These are phyloP conservation scores for Pyrenochaeta sp. DNA, from an alignment of 2,329 filamentous ascomycete genomes.

Conservation along the genomic window DNA sequence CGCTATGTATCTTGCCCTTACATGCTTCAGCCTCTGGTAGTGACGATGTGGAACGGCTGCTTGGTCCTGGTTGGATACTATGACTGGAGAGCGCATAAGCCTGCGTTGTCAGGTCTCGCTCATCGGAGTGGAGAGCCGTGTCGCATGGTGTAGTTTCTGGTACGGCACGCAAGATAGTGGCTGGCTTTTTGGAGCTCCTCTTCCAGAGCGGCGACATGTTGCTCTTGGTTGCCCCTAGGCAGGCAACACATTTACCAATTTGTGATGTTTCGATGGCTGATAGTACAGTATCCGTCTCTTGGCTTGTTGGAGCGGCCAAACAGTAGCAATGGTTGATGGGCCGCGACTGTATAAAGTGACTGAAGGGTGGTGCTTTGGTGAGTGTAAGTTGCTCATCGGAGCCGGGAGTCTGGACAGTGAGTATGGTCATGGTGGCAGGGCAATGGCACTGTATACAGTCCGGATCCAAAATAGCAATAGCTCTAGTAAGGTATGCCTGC, in stretches of 20 bases:
- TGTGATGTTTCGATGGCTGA: neutral
- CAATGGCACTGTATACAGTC: slow-evolving; percentile 23
- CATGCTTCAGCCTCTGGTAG: slow-evolving; percentile 22
- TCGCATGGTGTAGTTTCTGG: slow-evolving; percentile 33
- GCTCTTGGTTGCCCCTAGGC: slow-evolving; percentile 14
- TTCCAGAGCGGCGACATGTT: slow-evolving; percentile 33
- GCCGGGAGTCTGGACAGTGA: slow-evolving; percentile 11
- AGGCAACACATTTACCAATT: slow-evolving; percentile 9
- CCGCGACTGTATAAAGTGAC: slow-evolving; percentile 10
- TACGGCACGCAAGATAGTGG: slow-evolving; percentile 48
- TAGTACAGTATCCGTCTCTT: slow-evolving; percentile 2
- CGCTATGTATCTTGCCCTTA: slow-evolving; percentile 28
- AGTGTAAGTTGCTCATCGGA: slow-evolving; percentile 13
- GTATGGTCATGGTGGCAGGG: slow-evolving; percentile 24
- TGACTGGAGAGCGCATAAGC: slow-evolving; percentile 31
- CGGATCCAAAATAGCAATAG: slow-evolving; percentile 31
- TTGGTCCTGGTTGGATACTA: slow-evolving; percentile 29
- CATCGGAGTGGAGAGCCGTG: slow-evolving; percentile 43
- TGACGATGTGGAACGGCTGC: slow-evolving; percentile 20
- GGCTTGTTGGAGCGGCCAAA: slow-evolving; percentile 3
- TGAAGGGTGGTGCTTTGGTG: slow-evolving; percentile 16
- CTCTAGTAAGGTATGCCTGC: slow-evolving; percentile 14
- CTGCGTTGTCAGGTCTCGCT: slow-evolving; percentile 47
- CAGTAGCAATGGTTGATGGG: slow-evolving; percentile 11
- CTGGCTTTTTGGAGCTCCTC: slow-evolving; percentile 31